Evolutionary conservation across 257 asterid species (phyloP).

Genomic region (Apocynum venetum): DNA sequence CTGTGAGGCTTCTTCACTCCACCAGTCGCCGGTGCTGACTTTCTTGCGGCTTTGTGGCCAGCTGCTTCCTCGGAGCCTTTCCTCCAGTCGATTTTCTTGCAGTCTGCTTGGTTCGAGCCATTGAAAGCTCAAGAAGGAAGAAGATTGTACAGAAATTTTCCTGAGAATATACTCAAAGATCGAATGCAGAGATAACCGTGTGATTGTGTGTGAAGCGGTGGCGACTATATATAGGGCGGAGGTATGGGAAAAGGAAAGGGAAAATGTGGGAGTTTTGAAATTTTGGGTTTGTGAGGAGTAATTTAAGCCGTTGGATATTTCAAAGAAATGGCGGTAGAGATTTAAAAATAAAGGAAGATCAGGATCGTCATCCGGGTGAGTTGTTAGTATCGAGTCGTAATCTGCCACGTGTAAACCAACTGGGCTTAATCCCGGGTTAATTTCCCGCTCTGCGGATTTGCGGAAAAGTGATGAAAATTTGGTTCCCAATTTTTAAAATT

Average conservation of each 20-base stretch:
- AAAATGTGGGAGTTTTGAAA: neutral
- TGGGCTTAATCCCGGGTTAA: neutral
- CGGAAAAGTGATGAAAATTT: no score
- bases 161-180: no score
- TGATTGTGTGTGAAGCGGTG: neutral
- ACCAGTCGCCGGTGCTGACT: constrained; percentile 23
- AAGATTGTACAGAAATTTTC: neutral
- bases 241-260: neutral
- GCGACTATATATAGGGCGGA: neutral
- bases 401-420: neutral
- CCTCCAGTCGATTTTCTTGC: constrained; percentile 21
- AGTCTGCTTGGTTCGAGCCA: constrained; percentile 23
- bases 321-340: neutral
- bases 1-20: constrained; percentile 26
- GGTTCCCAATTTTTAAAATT: no score
- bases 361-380: neutral
- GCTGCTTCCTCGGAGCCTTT: constrained; percentile 22
- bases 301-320: neutral
- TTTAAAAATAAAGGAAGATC: neutral
- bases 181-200: neutral
- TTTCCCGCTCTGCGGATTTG: neutral
- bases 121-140: neutral
- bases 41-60: constrained; percentile 20
- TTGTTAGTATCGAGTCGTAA: neutral
- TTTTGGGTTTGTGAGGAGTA: neutral